Evolutionary conservation across 2,329 filamentous ascomycete species (phyloP), one percentile per base, ranked within the genome.

Genomic region (Clonostachys chloroleuca): DNA sequence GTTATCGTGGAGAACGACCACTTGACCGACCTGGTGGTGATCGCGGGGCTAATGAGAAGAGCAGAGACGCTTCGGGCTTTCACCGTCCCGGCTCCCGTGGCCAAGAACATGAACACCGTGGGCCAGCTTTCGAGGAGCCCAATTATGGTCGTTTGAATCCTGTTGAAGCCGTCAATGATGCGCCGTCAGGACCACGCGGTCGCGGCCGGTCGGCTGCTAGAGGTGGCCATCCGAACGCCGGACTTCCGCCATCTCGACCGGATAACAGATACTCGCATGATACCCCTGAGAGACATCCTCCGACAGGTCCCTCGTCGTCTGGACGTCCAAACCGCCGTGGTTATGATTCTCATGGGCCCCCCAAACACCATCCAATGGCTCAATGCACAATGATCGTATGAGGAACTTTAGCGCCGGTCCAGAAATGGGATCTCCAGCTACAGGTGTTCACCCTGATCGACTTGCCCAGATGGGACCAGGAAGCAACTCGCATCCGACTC

Each of bases 91-190:
- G 57, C 24, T 49, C 55, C 6, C 60, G 63, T 5, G 44, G 69
- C 37, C 59, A 63, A 3, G 80, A 83, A 33, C 54, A 66, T 4
- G 77, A 82, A 42, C 73, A 79, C 53, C 69, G 71, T 36, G 68
- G 74, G 51, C 54, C 73, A 17, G 69, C 67, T 47, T 74, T 78
- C 50, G 75, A 81, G 52, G 81, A 86, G 59, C 77, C 78, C 14
- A 81, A 78, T 47, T 84, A 84, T 54, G 82, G 82, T 30, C 78
- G 82, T 3, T 68, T 86, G 43, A 84, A 80, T 51, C 66, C 75
- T 3, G 72, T 76, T 44, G 68, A 73, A 43, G 68, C 70, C 20
- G 56, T 72, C 61, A 62, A 68, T 24, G 50, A 52, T 6, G 72
- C 77, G 39, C 80, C 80, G 5, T 75, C 75, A n/a, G 81, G 78